Percentiles rank a stretch among this genome's conserved stretches.
Evolutionary conservation across 306 rosid species (phyloP).

Genomic region (Prunus mira): DNA sequence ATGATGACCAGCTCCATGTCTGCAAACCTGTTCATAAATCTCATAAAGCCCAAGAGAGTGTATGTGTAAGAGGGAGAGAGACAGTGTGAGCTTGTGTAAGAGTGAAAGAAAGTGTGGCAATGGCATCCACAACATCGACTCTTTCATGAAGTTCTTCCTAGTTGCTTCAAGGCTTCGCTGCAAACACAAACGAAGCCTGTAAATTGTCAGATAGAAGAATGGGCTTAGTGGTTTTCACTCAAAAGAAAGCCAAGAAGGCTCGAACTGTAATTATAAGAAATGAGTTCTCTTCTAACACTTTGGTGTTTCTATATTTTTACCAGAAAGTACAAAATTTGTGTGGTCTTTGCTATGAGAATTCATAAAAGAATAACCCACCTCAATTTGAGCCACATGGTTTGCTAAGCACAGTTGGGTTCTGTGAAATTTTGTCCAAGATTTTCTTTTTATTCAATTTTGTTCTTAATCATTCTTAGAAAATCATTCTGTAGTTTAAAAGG

Average conservation of each 20-base stretch:
- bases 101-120: constrained; percentile 18
- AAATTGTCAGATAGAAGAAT: constrained; percentile 31
- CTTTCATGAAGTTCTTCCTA: constrained; percentile 67
- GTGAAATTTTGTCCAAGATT: not conserved
- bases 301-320: not conserved
- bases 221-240: constrained; percentile 49
- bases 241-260: constrained; percentile 69
- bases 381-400: not conserved
- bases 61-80: not conserved
- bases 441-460: not conserved
- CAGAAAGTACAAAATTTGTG: not conserved
- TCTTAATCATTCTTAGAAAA: not conserved
- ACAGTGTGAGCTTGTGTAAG: not conserved
- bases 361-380: not conserved
- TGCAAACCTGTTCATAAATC: not conserved
- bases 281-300: constrained; percentile 4
- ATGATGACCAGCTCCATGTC: no score
- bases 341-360: not conserved
- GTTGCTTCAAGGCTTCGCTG: constrained; percentile 33
- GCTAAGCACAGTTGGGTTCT: no score
- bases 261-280: constrained; percentile 53
- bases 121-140: constrained; percentile 63
- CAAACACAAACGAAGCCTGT: constrained; percentile 34
- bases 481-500: no score
- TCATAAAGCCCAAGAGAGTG: not conserved